Base-by-base conservation (phyloP, 2,329 filamentous ascomycete genomes). In the Diaporthe australafricana region DNA sequence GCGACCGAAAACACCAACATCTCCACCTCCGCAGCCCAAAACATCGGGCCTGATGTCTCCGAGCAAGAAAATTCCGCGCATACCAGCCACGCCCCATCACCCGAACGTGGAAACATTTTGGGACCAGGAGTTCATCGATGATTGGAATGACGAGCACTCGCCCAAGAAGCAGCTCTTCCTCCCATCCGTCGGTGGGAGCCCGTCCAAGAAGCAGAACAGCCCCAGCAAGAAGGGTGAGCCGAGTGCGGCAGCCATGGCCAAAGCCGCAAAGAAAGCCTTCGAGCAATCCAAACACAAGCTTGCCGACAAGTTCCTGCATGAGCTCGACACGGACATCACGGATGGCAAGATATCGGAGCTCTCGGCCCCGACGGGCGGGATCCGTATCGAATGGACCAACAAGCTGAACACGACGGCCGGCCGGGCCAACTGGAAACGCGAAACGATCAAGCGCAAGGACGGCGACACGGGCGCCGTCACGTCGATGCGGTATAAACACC, bases 351-450 rank as follows among this genome's bases (percentile, higher is more conserved):
- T 96, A 9, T 79, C 83, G 1, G 77, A 84, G 30, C 84, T 95
- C 25, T 86, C 92, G 0, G 83, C 85, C 2, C 81, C 85, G 0
- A 93, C 92, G 0, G 93, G 93, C 22, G 94, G 94, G 1, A 87
- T 96, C 57, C 88, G 88, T 70, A 85, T 96, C 47, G 81, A 89
- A 53, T 96, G 94, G 94, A 91, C 87, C 73, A 94, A 92, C 76
- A 94, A 89, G n/a, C 88, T 96, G 66, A 93, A 92, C 78, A 93
- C 92, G 1, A 96, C 94, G 0, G 94, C 94, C 17, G 94, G 94
- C 0, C 87, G 92, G 50, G 93, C 93, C 35, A 91, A 89, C 76
- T 94, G 92, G 92, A 90, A 87, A 75, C 87, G 89, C 27, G 91
- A 92, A 77, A 88, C 86, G 16, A 80, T 86, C 17, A 83, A 82